Conservation (phyloP, 495 filamentous ascomycete genomes). For the Xanthoparmelia taractica region DNA sequence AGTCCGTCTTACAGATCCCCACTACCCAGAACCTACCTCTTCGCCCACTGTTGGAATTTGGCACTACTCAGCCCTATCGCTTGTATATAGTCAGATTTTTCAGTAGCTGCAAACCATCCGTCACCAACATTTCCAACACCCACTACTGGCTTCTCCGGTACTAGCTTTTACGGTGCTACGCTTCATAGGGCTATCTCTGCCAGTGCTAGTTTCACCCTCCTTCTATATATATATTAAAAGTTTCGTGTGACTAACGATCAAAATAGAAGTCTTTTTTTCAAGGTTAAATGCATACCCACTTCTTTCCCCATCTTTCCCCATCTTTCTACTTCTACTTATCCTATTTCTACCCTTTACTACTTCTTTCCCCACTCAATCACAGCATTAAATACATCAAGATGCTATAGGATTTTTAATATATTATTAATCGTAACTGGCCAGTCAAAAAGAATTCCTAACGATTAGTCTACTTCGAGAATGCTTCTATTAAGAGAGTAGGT, state of each 20-base stretch:
- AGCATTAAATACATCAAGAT: too few relatives aligned
- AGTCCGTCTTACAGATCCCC: not conserved
- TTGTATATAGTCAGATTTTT: too few relatives aligned
- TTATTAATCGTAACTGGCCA: too few relatives aligned
- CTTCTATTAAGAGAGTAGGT: too few relatives aligned
- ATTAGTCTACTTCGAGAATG: too few relatives aligned
- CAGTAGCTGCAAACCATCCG: too few relatives aligned
- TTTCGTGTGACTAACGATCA: not conserved
- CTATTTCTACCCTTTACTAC: not conserved
- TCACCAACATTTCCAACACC: too few relatives aligned
- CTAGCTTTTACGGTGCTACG: not conserved
- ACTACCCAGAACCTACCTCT: not conserved
- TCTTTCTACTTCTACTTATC: not conserved
- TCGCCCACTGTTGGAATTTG: not conserved
- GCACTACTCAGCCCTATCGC: too few relatives aligned
- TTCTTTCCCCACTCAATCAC: too few relatives aligned
- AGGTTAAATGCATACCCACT: not conserved
- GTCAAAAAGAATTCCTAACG: too few relatives aligned
- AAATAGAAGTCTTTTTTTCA: slow-evolving; percentile 3
- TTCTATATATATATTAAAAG: not conserved
- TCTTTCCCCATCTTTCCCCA: not conserved
- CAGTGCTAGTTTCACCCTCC: not conserved
- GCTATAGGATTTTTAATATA: too few relatives aligned
- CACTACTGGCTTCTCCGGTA: not conserved
- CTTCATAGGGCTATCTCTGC: not conserved